These are phyloP conservation scores for Acacia crassicarpa DNA, from an alignment of 306 rosid species.

Conservation along the genomic window DNA sequence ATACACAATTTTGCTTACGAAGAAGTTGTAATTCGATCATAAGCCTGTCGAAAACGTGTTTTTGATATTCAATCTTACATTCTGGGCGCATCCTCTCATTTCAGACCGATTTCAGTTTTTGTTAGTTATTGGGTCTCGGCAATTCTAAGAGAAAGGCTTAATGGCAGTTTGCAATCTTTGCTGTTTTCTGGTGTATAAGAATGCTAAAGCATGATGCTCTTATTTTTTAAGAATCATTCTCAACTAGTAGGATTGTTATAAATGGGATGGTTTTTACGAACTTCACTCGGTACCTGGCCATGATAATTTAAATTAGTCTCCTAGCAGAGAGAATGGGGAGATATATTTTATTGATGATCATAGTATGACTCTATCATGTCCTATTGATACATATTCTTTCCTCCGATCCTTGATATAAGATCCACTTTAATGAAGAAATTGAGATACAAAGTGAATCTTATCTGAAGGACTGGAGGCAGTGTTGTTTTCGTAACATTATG, in stretches of 20 bases:
- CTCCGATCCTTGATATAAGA: no score
- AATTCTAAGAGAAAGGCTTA: neutral
- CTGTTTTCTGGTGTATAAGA: neutral
- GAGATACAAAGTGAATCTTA: no score
- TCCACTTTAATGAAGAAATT: no score
- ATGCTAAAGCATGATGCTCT: neutral
- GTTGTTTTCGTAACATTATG: neutral
- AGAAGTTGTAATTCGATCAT: neutral
- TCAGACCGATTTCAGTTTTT: neutral
- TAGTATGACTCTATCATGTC: no score
- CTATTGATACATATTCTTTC: no score
- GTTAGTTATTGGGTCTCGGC: neutral
- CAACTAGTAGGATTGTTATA: neutral
- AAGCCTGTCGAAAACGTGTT: neutral
- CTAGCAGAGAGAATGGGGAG: neutral
- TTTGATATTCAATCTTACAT: neutral
- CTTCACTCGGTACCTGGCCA: neutral
- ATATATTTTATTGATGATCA: neutral
- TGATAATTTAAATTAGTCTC: neutral
- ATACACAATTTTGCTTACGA: neutral
- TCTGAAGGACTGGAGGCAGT: no score
- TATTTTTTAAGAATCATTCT: neutral
- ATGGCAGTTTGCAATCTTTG: neutral
- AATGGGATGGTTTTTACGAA: neutral
- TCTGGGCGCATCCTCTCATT: neutral